A percentile compares a stretch with the other conserved stretches of the same genome.
These are phyloP conservation scores for Brettanomyces bruxellensis DNA, from an alignment of 805 yeast genomes.

Conservation along the genomic window DNA sequence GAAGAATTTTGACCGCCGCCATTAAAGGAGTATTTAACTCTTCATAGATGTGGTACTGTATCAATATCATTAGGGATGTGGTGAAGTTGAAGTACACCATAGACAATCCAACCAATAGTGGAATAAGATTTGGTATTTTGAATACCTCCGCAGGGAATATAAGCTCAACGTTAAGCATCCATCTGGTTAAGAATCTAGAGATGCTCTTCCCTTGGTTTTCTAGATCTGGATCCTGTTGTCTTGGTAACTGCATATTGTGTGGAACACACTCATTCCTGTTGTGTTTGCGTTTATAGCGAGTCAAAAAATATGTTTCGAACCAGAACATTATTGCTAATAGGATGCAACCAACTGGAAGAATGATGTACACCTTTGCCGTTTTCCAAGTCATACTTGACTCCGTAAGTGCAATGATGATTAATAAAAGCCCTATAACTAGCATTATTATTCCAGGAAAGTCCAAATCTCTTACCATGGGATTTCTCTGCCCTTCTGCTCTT, in stretches of 20 bases:
- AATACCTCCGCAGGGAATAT: slow-evolving; percentile 15
- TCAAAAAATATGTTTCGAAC: slow-evolving; percentile 23
- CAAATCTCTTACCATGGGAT: slow-evolving; percentile 17
- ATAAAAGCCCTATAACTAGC: slow-evolving; percentile 26
- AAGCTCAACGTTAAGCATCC: slow-evolving; percentile 10
- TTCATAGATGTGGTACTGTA: slow-evolving; percentile 20
- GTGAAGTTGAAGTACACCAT: slow-evolving; percentile 5
- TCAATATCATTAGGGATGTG: slow-evolving; percentile 2
- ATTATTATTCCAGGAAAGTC: slow-evolving; percentile 28
- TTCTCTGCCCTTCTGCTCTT: slow-evolving; percentile 18
- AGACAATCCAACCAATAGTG: slow-evolving; percentile 6
- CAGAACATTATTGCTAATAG: slow-evolving; percentile 18
- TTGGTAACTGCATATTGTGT: background rate
- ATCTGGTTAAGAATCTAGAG: slow-evolving; percentile 2
- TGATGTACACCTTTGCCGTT: slow-evolving; percentile 31
- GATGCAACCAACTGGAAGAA: slow-evolving; percentile 30
- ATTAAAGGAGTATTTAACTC: slow-evolving; percentile 24
- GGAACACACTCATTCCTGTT: background rate
- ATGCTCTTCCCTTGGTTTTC: background rate
- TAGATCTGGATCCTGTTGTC: background rate
- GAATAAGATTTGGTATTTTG: slow-evolving; percentile 13
- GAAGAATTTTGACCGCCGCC: slow-evolving; percentile 28
- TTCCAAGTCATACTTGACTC: slow-evolving; percentile 38
- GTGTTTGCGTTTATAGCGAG: slow-evolving; percentile 5
- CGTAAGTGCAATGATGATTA: slow-evolving; percentile 35